Base-by-base conservation (phyloP, 176 grass and related monocot species). In the Musa beccarii region DNA sequence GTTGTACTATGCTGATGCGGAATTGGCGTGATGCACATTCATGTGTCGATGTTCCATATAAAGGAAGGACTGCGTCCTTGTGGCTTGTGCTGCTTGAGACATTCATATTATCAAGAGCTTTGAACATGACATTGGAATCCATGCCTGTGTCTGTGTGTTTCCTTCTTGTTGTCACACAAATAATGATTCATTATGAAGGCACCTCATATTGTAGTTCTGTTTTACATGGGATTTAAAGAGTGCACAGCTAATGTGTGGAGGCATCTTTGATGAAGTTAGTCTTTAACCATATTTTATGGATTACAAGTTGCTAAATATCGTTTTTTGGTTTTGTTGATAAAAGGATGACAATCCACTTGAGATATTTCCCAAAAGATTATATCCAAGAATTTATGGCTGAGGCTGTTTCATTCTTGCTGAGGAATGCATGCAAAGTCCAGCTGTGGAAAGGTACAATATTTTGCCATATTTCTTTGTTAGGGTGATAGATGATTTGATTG, bases 341-440 rank as follows among this genome's bases (percentile, higher is more conserved):
- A 43, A 97, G 93, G 88, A 83, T 80, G 57, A 97, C 93, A 68
- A 63, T 79, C 63, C 73, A 66, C 16, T 59, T 97, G 59, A 88
- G 93, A 83, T 93, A 76, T 78, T 97, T 78, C 64, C 53, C 79
- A 0, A 97, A 93, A 76, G 88, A 91, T 75, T 89, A 97, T 65
- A 74, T 97, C 76, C 89, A 86, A 79, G 93, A 93, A 79, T 97
- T 90, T 81, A 93, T 97, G 87, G 90, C 90, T 26, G 93, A 97
- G 79, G 87, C 87, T 78, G 80, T 97, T 83, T 97, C 93, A 77
- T 97, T 97, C 86, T 77, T 97, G 82, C 79, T 97, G 66, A 89
- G 93, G 84, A 97, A 93, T 87, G 81, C 93, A 61, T 88, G 84
- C 59, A 84, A 57, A 67, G 70, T 55, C 53, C 85, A 90, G 68